Percentiles rank a stretch among this genome's conserved stretches.
Conservation (phyloP, 2,329 filamentous ascomycete species). For the Cytospora piceicola region DNA sequence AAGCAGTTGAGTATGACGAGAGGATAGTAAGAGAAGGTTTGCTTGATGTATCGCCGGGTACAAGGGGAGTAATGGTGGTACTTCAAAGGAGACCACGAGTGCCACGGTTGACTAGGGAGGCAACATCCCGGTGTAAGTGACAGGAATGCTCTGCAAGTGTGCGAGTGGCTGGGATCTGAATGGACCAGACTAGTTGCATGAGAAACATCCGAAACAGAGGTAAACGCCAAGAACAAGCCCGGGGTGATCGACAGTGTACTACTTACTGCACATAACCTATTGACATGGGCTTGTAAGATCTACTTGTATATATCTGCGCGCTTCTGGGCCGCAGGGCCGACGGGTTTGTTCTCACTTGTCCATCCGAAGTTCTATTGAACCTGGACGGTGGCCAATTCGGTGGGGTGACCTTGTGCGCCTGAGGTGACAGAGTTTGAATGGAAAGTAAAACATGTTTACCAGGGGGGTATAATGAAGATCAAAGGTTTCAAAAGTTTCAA, state of each 20-base stretch:
- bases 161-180: slow-evolving; percentile 19
- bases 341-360: not conserved
- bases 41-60: not conserved
- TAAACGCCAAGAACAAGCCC: slow-evolving; percentile 22
- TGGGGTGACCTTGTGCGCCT: not conserved
- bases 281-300: slow-evolving; percentile 20
- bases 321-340: not conserved
- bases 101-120: not conserved
- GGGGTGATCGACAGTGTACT: slow-evolving; percentile 19
- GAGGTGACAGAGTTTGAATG: not conserved
- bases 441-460: not conserved
- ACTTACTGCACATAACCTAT: slow-evolving; percentile 1
- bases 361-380: not conserved
- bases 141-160: slow-evolving; percentile 8
- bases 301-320: slow-evolving; percentile 10
- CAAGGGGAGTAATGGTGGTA: not conserved
- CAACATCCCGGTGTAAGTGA: not conserved
- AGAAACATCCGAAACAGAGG: slow-evolving; percentile 20
- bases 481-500: not conserved
- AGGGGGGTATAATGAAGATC: not conserved
- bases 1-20: not conserved
- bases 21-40: too few relatives aligned
- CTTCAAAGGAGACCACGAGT: too few relatives aligned
- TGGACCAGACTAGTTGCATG: slow-evolving; percentile 11
- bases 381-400: not conserved